Evolutionary conservation across 163 green algal genomes (phyloP).

Genomic region (Chlamydomonas reinhardtii): DNA sequence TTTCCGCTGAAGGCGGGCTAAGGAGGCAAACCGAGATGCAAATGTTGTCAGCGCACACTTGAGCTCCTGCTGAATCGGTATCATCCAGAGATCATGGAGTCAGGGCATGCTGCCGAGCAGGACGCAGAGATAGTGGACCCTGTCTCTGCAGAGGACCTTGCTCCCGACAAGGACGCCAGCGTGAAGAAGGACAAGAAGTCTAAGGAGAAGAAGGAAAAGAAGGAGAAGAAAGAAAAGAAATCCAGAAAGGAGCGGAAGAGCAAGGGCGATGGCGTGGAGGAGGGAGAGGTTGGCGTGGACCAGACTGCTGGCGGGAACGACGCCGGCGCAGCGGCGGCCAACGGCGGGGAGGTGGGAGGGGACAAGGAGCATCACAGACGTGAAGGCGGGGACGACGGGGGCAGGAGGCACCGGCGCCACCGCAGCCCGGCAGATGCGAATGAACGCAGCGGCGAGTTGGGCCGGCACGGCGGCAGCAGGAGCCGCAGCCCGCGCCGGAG

Average conservation of each 20-base stretch:
- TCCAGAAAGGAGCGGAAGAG: constrained; percentile 18
- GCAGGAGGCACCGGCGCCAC: constrained; percentile 1
- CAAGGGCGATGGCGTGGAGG: background rate
- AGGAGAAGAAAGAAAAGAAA: constrained; percentile 39
- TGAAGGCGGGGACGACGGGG: too few relatives aligned
- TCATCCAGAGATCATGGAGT: too few relatives aligned
- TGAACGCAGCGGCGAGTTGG: background rate
- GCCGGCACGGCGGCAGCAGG: background rate
- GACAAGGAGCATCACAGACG: too few relatives aligned
- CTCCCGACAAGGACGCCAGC: background rate
- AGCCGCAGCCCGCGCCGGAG: constrained; percentile 6
- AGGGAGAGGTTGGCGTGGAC: background rate
- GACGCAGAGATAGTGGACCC: too few relatives aligned
- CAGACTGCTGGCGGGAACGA: background rate
- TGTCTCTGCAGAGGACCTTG: too few relatives aligned
- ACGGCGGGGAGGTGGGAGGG: background rate
- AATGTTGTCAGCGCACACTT: too few relatives aligned
- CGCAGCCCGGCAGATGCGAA: background rate
- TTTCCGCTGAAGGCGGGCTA: too few relatives aligned
- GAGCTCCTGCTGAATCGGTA: too few relatives aligned
- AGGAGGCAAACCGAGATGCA: too few relatives aligned
- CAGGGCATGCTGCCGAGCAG: too few relatives aligned
- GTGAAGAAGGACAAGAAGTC: constrained; percentile 22
- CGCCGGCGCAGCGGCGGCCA: background rate
- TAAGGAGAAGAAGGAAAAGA: constrained; percentile 30